These are phyloP conservation scores for Penicillium argentinense DNA, from an alignment of 495 filamentous ascomycete species.

Conservation along the genomic window DNA sequence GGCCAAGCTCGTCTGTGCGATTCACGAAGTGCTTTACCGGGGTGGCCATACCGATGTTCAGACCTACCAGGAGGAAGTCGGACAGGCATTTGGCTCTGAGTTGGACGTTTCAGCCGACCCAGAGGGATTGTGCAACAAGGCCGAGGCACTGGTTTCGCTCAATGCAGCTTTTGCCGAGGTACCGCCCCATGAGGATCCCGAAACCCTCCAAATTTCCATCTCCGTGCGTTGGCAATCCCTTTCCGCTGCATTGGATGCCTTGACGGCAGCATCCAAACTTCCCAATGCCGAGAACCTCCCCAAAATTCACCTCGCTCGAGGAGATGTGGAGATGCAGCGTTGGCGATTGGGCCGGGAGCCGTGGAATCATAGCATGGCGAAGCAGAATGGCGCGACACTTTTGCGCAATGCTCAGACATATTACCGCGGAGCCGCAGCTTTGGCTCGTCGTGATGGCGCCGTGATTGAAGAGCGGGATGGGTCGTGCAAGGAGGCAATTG, in stretches of 20 bases:
- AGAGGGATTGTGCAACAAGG: conserved; percentile 54
- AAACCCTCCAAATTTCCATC: conserved; percentile 26
- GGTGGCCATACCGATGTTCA: conserved; percentile 43
- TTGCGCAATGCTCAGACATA: conserved; percentile 64
- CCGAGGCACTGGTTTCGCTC: conserved; percentile 58
- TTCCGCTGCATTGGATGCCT: conserved; percentile 43
- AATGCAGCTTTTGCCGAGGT: conserved; percentile 42
- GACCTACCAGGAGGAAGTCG: conserved; percentile 52
- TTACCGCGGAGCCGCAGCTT: conserved; percentile 58
- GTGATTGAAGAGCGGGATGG: conserved; percentile 49
- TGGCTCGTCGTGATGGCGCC: conserved; percentile 43
- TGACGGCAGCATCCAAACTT: conserved; percentile 55
- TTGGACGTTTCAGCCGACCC: conserved; percentile 45
- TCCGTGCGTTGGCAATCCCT: conserved; percentile 50
- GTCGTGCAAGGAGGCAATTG: conserved; percentile 45
- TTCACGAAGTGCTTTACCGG: conserved; percentile 57
- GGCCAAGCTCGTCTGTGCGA: conserved; percentile 52
- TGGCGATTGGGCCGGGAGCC: conserved; percentile 52
- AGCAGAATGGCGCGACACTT: conserved; percentile 49
- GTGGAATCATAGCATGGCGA: conserved; percentile 43
- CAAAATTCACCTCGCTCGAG: conserved; percentile 60
- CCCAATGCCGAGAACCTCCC: conserved; percentile 52
- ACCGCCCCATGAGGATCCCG: conserved; percentile 27
- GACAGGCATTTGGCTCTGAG: conserved; percentile 39
- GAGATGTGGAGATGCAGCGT: conserved; percentile 62